Conservation (phyloP, 2,329 filamentous ascomycete genomes). For the Triangularia setosa region DNA sequence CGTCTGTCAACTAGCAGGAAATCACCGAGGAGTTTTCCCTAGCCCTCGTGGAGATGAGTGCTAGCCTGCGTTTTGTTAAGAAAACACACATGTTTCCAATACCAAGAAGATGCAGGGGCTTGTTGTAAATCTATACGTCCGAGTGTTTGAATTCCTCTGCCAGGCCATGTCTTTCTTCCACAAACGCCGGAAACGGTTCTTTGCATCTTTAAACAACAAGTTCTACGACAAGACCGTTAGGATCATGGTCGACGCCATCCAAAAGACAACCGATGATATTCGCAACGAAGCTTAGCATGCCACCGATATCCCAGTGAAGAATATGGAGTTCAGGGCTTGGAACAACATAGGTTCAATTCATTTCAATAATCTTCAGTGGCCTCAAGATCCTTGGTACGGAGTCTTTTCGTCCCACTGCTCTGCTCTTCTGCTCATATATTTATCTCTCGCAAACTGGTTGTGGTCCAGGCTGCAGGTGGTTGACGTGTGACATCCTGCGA, state of each 20-base stretch:
- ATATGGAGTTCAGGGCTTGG: too few relatives aligned
- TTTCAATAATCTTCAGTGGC: too few relatives aligned
- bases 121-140: background rate
- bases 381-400: too few relatives aligned
- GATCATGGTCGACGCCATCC: background rate
- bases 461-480: too few relatives aligned
- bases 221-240: background rate
- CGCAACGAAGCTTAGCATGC: background rate
- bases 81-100: background rate
- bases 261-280: background rate
- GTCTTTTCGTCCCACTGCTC: too few relatives aligned
- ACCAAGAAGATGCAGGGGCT: background rate
- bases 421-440: too few relatives aligned
- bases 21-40: background rate
- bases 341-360: too few relatives aligned
- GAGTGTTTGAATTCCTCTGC: background rate
- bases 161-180: background rate
- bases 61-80: background rate
- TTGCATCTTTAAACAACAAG: background rate
- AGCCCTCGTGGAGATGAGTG: background rate
- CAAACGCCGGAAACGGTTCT: background rate
- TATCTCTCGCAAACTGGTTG: too few relatives aligned
- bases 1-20: background rate
- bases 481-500: too few relatives aligned
- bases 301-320: too few relatives aligned